Base-by-base conservation (phyloP, 192 early-diverging fungal species). In the Coemansia sp. region DNA sequence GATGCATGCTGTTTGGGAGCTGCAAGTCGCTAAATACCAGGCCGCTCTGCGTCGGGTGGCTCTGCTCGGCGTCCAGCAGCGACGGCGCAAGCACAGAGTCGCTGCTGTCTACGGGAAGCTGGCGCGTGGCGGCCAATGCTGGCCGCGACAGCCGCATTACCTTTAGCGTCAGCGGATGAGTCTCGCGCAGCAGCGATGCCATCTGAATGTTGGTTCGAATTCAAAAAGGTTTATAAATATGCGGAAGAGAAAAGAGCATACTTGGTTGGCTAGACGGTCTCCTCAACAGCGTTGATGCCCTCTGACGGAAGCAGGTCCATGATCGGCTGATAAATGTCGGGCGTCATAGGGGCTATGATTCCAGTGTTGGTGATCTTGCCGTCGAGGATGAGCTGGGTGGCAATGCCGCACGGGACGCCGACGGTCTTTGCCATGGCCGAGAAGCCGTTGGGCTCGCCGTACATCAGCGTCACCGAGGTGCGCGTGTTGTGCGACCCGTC, bases 381-480 rank as follows among this genome's bases (percentile, higher is more conserved):
- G 71, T 96, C 90, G 61, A 99, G 84, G 9, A 99, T 88, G 73
- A 97, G 80, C 84, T 97, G 91, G 12, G 89, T 88, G 29, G 94
- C 95, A 87, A 99, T 95, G 73, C 94, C 98, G 57, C 94, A 96
- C 36, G 98, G 98, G 20, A 94, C 88, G 64, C 98, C 98, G 39
- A 99, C 98, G 27, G 95, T 94, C 71, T 89, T 95, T 59, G 98
- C 96, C 98, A 99, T 99, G 39, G 98, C 96, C 43, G 90, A 88
- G 87, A 89, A 91, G 24, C 91, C 93, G 68, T 86, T 85, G 19
- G 94, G 93, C 59, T 92, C 90, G 65, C 96, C 98, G 80, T 94
- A 98, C 76, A 93, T 93, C 57, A 98, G 81, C 40, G 96, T 83
- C 27, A 97, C 98, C 3, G 96, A 95, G 3, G 92, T 96, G 76